Percentiles rank a stretch among this genome's conserved stretches.
Evolutionary conservation across 202 grass and related monocot genomes (phyloP).

Genomic region (Miscanthus sacchariflorus): DNA sequence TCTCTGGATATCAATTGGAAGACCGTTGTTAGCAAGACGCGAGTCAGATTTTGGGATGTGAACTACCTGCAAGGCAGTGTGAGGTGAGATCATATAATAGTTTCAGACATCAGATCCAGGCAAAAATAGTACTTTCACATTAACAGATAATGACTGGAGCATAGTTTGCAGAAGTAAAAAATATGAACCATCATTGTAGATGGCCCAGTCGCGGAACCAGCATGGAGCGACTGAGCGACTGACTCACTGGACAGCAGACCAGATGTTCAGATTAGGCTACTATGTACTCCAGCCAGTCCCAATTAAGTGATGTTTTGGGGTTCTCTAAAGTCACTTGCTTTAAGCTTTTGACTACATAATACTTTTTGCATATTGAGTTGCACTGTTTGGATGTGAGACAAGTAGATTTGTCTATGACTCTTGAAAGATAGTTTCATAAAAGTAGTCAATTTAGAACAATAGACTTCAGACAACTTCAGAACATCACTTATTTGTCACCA

Average conservation of each 20-base stretch:
- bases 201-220: not conserved
- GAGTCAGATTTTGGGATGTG: slow-evolving; percentile 95
- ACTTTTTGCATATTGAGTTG: not conserved
- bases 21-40: slow-evolving; percentile 86
- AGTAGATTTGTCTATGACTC: not conserved
- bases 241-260: not conserved
- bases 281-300: not conserved
- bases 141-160: not conserved
- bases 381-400: not conserved
- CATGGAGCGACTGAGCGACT: not conserved
- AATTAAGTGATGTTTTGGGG: not conserved
- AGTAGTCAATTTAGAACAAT: not conserved
- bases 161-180: slow-evolving; percentile 10
- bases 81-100: slow-evolving; percentile 33
- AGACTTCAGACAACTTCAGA: not conserved
- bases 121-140: slow-evolving; percentile 13
- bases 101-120: slow-evolving; percentile 27
- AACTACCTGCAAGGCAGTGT: slow-evolving; percentile 70
- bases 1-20: slow-evolving; percentile 96
- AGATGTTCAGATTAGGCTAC: not conserved
- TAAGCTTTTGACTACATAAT: not conserved
- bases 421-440: not conserved
- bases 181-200: not conserved
- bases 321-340: not conserved
- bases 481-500: not conserved